phyloP scores from a whole-genome alignment of 1,284 basidiomycete genomes.

The Rhodotorula sp. region DNA sequence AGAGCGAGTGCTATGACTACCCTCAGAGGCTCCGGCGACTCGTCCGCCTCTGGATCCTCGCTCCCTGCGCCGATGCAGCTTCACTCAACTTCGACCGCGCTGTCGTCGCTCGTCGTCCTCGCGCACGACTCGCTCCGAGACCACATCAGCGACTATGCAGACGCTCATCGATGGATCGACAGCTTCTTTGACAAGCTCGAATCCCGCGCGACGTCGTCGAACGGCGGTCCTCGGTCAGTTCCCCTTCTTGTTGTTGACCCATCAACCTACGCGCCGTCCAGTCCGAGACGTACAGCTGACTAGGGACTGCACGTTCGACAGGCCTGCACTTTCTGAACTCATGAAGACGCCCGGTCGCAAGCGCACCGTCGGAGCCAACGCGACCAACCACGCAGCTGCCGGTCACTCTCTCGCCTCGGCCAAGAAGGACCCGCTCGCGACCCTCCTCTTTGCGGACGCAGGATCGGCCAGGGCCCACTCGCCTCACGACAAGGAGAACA shows the following conservation, averaged over 20 bases:
- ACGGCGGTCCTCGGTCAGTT: constrained; percentile 8
- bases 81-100: constrained; percentile 19
- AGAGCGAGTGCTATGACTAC: too few relatives aligned
- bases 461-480: background rate
- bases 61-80: background rate
- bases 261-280: background rate
- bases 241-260: background rate
- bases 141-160: constrained; percentile 26
- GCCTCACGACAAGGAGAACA: constrained; percentile 29
- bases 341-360: constrained; percentile 41
- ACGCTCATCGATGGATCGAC: constrained; percentile 38
- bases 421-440: constrained; percentile 36
- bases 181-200: constrained; percentile 36
- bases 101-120: constrained; percentile 18
- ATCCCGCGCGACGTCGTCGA: background rate
- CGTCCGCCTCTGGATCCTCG: background rate
- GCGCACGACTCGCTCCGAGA: constrained; percentile 20
- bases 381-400: background rate
- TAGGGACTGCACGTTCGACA: background rate
- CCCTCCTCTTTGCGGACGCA: constrained; percentile 30
- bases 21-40: background rate
- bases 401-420: constrained; percentile 5
- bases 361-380: constrained; percentile 15
- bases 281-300: background rate
- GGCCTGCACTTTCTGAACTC: constrained; percentile 30